Evolutionary conservation across 2,329 filamentous ascomycete genomes (phyloP).

Genomic region (Pseudopithomyces maydicus): DNA sequence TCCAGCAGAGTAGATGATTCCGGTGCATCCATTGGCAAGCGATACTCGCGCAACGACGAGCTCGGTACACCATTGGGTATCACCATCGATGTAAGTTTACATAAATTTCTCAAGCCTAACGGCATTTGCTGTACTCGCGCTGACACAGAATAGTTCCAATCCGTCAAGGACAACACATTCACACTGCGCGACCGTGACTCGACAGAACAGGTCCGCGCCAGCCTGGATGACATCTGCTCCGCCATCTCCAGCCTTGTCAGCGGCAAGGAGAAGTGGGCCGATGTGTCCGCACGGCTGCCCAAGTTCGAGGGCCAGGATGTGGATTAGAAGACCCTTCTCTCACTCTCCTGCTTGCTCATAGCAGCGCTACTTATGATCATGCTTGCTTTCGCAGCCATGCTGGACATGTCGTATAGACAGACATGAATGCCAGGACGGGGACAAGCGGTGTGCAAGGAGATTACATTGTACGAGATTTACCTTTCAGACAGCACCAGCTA

Average conservation of each 20-base stretch:
- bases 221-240: constrained; percentile 76
- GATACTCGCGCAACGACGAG: constrained; percentile 88
- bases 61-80: constrained; percentile 92
- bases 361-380: no score
- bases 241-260: constrained; percentile 70
- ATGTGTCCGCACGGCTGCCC: constrained; percentile 78
- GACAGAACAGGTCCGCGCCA: constrained; percentile 86
- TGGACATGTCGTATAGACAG: no score
- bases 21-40: constrained; percentile 90
- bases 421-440: constrained; percentile 8
- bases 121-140: neutral
- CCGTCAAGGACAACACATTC: constrained; percentile 81
- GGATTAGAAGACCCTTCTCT: constrained; percentile 17
- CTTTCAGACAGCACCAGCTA: no score
- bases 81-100: constrained; percentile 69
- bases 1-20: constrained; percentile 90
- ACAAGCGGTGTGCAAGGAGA: constrained; percentile 6
- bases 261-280: constrained; percentile 68
- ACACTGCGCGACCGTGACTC: constrained; percentile 87
- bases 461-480: neutral
- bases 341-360: no score
- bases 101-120: neutral
- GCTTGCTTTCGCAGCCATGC: no score
- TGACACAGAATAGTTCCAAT: constrained; percentile 69
- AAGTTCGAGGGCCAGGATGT: constrained; percentile 68